Conservation (phyloP, 2,329 filamentous ascomycete genomes). For the Neofusicoccum umdonicola region DNA sequence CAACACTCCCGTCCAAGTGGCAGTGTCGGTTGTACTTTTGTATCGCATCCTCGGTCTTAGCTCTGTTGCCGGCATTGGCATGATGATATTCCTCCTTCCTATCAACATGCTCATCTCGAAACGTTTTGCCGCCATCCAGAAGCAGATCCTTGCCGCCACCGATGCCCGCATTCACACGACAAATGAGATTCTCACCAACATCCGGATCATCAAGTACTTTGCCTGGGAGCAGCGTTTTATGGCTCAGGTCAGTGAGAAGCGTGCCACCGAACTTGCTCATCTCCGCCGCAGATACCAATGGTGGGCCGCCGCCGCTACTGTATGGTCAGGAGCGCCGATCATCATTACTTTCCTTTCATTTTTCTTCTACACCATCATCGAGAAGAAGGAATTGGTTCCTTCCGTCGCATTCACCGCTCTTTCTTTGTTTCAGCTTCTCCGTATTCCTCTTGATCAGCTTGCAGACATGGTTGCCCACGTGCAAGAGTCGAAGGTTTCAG, state of each 20-base stretch:
- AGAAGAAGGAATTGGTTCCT: conserved; percentile 83
- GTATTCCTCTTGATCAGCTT: conserved; percentile 89
- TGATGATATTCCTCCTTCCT: conserved; percentile 86
- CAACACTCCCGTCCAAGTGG: conserved; percentile 81
- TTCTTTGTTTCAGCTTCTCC: conserved; percentile 89
- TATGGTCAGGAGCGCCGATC: conserved; percentile 95
- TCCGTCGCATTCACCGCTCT: conserved; percentile 95
- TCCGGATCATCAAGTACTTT: conserved; percentile 98
- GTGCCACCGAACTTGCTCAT: conserved; percentile 71
- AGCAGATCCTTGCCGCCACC: conserved; percentile 86
- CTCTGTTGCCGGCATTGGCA: conserved; percentile 85
- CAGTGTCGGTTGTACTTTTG: conserved; percentile 75
- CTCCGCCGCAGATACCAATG: conserved; percentile 81
- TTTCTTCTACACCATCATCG: conserved; percentile 84
- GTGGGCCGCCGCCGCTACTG: conserved; percentile 86
- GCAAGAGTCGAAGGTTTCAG: conserved; percentile 93
- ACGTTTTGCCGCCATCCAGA: conserved; percentile 82
- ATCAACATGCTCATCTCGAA: conserved; percentile 86
- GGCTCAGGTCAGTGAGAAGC: conserved; percentile 83
- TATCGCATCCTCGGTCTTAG: conserved; percentile 90
- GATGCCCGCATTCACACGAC: conserved; percentile 95
- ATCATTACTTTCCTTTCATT: conserved; percentile 97
- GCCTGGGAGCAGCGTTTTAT: conserved; percentile 95
- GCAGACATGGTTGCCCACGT: conserved; percentile 99
- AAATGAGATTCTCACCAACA: conserved; percentile 95